Evolutionary conservation across 768 basidiomycete genomes (phyloP).

Genomic region (Hypholoma sublateritium): DNA sequence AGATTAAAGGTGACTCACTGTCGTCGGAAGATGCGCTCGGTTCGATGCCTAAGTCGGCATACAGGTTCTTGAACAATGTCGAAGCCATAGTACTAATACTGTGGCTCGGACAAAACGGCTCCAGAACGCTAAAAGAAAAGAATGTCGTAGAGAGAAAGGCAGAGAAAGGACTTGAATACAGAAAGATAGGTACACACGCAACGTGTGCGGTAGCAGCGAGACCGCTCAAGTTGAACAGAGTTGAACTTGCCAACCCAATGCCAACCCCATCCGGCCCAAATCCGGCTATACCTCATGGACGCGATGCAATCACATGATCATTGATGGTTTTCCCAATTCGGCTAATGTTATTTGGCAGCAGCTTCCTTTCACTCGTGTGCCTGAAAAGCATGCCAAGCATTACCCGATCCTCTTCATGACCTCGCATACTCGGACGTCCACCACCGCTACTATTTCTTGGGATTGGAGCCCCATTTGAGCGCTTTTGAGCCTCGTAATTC

Average conservation of each 20-base stretch:
- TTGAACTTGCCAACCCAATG: constrained; percentile 4
- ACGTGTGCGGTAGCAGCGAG: neutral
- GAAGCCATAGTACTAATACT: neutral
- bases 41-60: constrained; percentile 47
- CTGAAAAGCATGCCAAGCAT: constrained; percentile 5
- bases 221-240: neutral
- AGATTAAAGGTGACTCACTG: constrained; percentile 30
- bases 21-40: constrained; percentile 50
- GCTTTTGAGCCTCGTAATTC: too few relatives aligned
- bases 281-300: neutral
- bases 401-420: neutral
- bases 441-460: neutral
- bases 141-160: too few relatives aligned
- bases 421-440: neutral
- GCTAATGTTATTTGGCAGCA: constrained; percentile 9
- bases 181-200: neutral
- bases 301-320: constrained; percentile 6
- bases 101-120: neutral
- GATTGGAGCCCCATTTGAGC: too few relatives aligned
- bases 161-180: neutral
- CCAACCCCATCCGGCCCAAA: neutral
- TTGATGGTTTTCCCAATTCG: neutral
- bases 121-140: too few relatives aligned
- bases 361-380: constrained; percentile 6
- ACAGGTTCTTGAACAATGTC: constrained; percentile 24